Conservation (phyloP, 2,329 filamentous ascomycete species). For the Cladosporium sp. region DNA sequence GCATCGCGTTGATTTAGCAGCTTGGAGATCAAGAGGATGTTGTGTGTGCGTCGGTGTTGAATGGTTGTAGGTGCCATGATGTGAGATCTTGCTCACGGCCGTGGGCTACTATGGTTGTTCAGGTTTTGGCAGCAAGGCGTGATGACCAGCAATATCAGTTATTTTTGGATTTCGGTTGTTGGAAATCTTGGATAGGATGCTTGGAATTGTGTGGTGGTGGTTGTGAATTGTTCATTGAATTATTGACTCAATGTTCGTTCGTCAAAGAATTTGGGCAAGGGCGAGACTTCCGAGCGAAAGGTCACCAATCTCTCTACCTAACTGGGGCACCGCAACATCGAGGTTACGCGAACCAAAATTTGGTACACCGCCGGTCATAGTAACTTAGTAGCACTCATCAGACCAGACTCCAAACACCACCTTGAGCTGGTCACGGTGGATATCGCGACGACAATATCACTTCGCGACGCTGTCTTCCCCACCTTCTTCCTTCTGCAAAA, state of each 20-base stretch:
- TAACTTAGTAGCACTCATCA: too few species aligned
- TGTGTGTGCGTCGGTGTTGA: slow-evolving; percentile 72
- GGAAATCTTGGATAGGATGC: too few species aligned
- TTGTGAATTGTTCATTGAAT: too few species aligned
- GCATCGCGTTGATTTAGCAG: slow-evolving; percentile 73
- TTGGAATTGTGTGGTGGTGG: too few species aligned
- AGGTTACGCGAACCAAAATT: not conserved
- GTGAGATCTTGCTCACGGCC: not conserved
- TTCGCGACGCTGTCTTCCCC: slow-evolving; percentile 29
- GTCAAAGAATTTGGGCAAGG: not conserved
- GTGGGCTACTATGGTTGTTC: too few species aligned
- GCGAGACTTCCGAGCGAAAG: not conserved
- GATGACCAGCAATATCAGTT: too few species aligned
- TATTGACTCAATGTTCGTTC: not conserved
- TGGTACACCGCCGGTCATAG: not conserved
- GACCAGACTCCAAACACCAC: too few species aligned
- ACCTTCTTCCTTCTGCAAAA: slow-evolving; percentile 53
- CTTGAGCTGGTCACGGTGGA: too few species aligned
- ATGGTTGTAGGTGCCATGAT: slow-evolving; percentile 8
- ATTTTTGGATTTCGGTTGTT: too few species aligned
- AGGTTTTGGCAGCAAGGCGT: too few species aligned
- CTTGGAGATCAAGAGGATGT: slow-evolving; percentile 76
- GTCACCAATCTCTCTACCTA: not conserved
- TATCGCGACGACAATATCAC: not conserved
- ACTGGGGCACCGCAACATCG: not conserved